A percentile compares a stretch with the other conserved stretches of the same genome.
Conservation (phyloP, 345 rosid species). For the Punica granatum region DNA sequence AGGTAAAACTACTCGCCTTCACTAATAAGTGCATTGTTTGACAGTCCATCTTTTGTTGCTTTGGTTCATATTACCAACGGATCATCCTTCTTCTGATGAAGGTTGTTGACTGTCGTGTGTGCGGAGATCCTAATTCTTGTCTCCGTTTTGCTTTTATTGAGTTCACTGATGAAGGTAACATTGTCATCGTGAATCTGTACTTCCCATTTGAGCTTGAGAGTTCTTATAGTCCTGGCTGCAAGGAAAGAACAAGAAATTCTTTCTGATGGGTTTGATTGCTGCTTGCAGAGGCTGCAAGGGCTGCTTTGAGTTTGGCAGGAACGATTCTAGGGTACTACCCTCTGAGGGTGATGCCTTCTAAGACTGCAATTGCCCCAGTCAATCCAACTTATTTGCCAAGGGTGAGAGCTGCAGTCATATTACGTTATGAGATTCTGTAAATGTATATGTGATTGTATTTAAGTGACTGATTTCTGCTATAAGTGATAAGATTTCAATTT, state of each 20-base stretch:
- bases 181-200: slow-evolving; percentile 12
- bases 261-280: slow-evolving; percentile 14
- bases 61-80: neutral
- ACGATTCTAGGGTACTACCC: slow-evolving; percentile 92
- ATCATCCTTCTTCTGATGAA: slow-evolving; percentile 8
- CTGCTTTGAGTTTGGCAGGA: slow-evolving; percentile 77
- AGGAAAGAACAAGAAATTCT: neutral
- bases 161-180: slow-evolving; percentile 85
- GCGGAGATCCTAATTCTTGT: slow-evolving; percentile 89
- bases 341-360: slow-evolving; percentile 91
- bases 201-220: neutral
- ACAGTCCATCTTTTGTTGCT: neutral
- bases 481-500: slow-evolving; percentile 6
- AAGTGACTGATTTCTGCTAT: neutral
- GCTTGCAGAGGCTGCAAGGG: slow-evolving; percentile 74
- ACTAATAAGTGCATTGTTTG: neutral
- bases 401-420: slow-evolving; percentile 33
- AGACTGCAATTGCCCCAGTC: slow-evolving; percentile 98
- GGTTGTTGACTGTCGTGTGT: slow-evolving; percentile 91
- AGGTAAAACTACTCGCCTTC: slow-evolving; percentile 26
- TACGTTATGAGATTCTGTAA: neutral
- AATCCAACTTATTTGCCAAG: slow-evolving; percentile 95
- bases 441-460: neutral
- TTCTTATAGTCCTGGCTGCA: neutral
- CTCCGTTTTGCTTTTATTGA: slow-evolving; percentile 96